Percentiles rank a stretch among this genome's conserved stretches.
Conservation (phyloP, 164 flowering plant genomes). For the Magnolia sinica region DNA sequence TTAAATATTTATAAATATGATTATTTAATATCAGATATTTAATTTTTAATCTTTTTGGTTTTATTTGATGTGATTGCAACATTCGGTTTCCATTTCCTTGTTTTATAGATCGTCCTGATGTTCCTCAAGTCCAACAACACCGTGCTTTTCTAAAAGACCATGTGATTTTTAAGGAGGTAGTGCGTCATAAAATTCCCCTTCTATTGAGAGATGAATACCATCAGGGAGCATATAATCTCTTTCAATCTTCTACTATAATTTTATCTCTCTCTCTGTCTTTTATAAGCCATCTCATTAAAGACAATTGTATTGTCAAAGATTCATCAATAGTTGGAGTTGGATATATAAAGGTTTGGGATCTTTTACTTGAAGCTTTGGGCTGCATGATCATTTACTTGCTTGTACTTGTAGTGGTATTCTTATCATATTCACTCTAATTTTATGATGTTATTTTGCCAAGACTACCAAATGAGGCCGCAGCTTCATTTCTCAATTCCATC, state of each 20-base stretch:
- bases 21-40: too few species aligned
- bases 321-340: conserved; percentile 92
- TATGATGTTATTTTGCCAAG: conserved; percentile 92
- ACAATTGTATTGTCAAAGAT: conserved; percentile 77
- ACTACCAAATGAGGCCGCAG: conserved; percentile 71
- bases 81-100: conserved; percentile 3
- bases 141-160: conserved; percentile 84
- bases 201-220: not conserved
- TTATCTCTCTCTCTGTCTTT: not conserved
- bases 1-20: too few species aligned
- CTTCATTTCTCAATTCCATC: conserved; percentile 77
- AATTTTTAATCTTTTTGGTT: too few species aligned
- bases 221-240: not conserved
- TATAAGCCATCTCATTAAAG: conserved; percentile 88
- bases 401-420: not conserved
- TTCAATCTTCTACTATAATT: not conserved
- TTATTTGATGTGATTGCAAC: too few species aligned
- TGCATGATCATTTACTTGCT: not conserved
- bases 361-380: not conserved
- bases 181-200: not conserved
- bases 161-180: conserved; percentile 93
- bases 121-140: conserved; percentile 56
- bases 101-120: conserved; percentile 80
- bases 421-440: not conserved
- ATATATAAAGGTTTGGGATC: conserved; percentile 67